phyloP scores from a whole-genome alignment of 2,329 filamentous ascomycete species.

The Calonectria leucothoes region DNA sequence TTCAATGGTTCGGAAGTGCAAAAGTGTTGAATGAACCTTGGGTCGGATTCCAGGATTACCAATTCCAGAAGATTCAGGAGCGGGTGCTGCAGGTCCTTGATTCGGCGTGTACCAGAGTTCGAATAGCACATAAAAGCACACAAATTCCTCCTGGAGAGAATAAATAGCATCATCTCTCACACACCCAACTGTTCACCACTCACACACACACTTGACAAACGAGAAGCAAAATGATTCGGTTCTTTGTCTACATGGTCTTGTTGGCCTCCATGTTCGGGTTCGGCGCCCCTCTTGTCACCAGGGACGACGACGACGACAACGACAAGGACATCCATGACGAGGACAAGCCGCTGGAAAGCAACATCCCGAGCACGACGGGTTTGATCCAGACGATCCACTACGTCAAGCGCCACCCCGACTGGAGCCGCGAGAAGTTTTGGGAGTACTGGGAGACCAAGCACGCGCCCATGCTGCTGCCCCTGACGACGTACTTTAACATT shows the following conservation, averaged over 20 bases:
- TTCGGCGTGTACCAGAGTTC: neutral
- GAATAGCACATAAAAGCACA: neutral
- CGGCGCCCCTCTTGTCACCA: neutral
- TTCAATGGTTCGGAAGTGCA: neutral
- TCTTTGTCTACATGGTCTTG: neutral
- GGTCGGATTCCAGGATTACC: neutral
- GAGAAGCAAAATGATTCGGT: neutral
- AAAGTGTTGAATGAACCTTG: neutral
- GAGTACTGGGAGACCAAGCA: neutral
- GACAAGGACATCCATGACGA: neutral
- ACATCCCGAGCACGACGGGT: neutral
- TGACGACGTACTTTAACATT: neutral
- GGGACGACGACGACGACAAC: neutral
- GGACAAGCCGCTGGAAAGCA: neutral
- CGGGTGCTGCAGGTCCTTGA: neutral
- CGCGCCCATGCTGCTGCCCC: neutral
- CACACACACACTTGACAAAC: neutral
- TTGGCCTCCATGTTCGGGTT: neutral
- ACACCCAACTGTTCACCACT: neutral
- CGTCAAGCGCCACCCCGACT: neutral
- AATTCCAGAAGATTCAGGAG: no score
- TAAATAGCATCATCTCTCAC: neutral
- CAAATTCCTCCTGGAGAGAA: neutral
- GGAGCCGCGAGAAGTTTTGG: neutral
- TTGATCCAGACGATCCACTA: neutral